Base-by-base conservation (phyloP, 1,284 basidiomycete species). In the Cryptococcus hybrid region DNA sequence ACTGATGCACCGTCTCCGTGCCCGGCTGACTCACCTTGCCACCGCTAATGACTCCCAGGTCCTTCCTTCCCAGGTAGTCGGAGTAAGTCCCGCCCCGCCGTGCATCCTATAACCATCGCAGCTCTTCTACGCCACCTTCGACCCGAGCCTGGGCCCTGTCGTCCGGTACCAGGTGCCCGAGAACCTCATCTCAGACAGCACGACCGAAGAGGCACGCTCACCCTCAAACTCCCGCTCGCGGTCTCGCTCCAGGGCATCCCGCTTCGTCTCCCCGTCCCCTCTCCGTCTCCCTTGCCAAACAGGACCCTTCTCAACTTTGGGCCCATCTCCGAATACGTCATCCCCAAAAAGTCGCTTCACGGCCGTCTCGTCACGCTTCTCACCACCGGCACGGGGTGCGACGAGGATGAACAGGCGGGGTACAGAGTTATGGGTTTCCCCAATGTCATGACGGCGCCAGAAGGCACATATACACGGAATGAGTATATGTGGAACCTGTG, bases 401-500 rank as follows among this genome's bases (percentile, higher is more conserved):
- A 47, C 24, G 69, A 65, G 39, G 65, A 60, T 8, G 62, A 61
- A 5, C 56, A 45, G 48, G 59, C 56, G 6, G 70, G 74, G 54
- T 87, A 90, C 74, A 86, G 90, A 54, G 85, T 97, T 58, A 87
- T 95, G 57, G 92, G 93, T 0, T 90, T 93, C 68, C 93, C 94
- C 3, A 86, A 90, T 50, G 84, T 88, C 60, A 81, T 96, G 50
- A 73, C 75, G 53, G 79, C 69, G 13, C 47, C 47, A 12, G 64
- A 70, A 48, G 82, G 71, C 81, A 84, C 63, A 72, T 96, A 96
- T 70, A 82, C 86, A 61, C 83, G 92, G 42, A 88, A 92, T 71
- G 89, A 89, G 77, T 96, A 98, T 76, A 85, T 90, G 69, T 99
- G 93, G 80, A 99, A 98, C 71, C 79, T 98, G 39, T 96, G 92